These are phyloP conservation scores for Helotiales sp. DNA, from an alignment of 2,329 filamentous ascomycete species.

Conservation along the genomic window DNA sequence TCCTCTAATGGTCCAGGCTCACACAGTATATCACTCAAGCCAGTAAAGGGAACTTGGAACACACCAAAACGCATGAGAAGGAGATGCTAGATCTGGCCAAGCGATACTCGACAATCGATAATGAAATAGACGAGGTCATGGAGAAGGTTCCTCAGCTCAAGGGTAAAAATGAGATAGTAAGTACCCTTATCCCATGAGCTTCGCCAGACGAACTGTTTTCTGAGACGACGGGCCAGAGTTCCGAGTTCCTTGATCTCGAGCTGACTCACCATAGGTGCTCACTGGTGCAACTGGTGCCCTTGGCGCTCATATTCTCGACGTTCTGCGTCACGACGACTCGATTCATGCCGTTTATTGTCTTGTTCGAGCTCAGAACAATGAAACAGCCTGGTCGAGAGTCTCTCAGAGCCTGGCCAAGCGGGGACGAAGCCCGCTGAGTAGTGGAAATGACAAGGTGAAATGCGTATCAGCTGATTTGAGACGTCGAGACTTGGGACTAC, in stretches of 20 bases:
- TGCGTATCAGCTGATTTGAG: constrained; percentile 51
- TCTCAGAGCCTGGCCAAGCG: constrained; percentile 41
- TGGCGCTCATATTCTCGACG: constrained; percentile 50
- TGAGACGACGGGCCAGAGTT: too few species aligned
- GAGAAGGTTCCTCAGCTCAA: background rate
- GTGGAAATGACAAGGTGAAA: constrained; percentile 32
- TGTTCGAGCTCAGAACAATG: constrained; percentile 46
- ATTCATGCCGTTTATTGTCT: constrained; percentile 55
- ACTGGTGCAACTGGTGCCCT: constrained; percentile 52
- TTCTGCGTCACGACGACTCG: constrained; percentile 39
- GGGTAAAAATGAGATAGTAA: background rate
- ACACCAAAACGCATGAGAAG: constrained; percentile 28
- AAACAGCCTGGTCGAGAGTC: constrained; percentile 46
- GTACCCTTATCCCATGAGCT: background rate
- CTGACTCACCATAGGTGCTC: constrained; percentile 42
- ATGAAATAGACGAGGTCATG: background rate
- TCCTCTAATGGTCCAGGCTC: constrained; percentile 27
- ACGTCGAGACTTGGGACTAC: constrained; percentile 48
- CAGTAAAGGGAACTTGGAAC: constrained; percentile 34
- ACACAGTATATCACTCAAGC: constrained; percentile 12
- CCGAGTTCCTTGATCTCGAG: too few species aligned
- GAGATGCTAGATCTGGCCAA: constrained; percentile 47
- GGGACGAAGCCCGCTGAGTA: constrained; percentile 31
- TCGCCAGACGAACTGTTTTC: too few species aligned
- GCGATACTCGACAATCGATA: constrained; percentile 42